Conservation (phyloP, 177 flowering plant species). For the Vitis hybrid region DNA sequence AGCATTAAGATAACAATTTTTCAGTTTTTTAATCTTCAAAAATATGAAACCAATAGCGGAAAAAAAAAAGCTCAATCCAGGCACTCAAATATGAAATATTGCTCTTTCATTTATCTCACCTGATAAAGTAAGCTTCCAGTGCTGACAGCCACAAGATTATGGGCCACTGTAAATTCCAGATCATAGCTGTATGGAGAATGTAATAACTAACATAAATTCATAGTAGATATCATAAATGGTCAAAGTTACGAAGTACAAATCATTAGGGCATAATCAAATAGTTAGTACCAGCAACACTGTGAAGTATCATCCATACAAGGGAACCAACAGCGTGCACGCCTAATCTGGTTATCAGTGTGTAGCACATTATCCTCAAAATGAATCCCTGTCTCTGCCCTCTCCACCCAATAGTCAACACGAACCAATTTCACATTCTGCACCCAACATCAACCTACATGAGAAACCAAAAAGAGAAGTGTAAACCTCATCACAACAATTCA, state of each 20-base stretch:
- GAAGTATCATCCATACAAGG: conserved; percentile 79
- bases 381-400: conserved; percentile 80
- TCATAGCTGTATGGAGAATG: conserved; percentile 66
- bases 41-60: background rate
- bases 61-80: background rate
- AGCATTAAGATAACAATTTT: too few species aligned
- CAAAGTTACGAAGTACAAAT: conserved; percentile 1
- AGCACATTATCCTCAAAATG: conserved; percentile 66
- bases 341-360: conserved; percentile 84
- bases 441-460: conserved; percentile 64
- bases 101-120: conserved; percentile 41
- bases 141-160: conserved; percentile 87
- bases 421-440: conserved; percentile 86
- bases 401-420: conserved; percentile 87
- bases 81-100: background rate
- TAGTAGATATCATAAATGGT: background rate
- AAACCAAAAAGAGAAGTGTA: conserved; percentile 23
- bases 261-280: background rate
- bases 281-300: conserved; percentile 77
- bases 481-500: conserved; percentile 21
- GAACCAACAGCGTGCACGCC: conserved; percentile 98
- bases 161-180: conserved; percentile 86
- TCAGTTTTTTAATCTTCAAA: background rate
- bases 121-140: conserved; percentile 84
- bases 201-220: conserved; percentile 6